Percentiles rank a stretch among this genome's conserved stretches.
These are phyloP conservation scores for Hypoxylon sp. DNA, from an alignment of 2,329 filamentous ascomycete genomes.

Conservation along the genomic window DNA sequence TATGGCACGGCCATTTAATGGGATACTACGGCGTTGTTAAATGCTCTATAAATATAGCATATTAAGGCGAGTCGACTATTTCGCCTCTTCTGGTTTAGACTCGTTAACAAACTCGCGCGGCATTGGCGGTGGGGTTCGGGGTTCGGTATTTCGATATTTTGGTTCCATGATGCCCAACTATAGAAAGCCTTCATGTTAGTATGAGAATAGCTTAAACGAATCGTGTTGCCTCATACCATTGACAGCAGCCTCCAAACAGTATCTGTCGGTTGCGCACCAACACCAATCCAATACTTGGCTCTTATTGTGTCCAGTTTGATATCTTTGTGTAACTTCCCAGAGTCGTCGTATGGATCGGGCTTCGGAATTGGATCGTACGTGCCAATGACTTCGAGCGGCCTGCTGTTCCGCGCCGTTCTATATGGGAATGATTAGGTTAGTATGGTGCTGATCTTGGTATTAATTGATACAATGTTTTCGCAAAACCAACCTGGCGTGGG, in stretches of 20 bases:
- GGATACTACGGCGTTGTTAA: conserved; percentile 7
- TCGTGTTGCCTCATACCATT: conserved; percentile 71
- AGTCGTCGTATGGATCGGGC: conserved; percentile 70
- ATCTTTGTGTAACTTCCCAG: conserved; percentile 87
- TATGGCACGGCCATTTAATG: not conserved
- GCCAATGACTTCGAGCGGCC: conserved; percentile 92
- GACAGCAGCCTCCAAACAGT: conserved; percentile 87
- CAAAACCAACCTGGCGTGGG: conserved; percentile 82
- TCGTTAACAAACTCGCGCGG: conserved; percentile 41
- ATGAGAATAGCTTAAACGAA: not conserved
- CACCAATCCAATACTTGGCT: conserved; percentile 96
- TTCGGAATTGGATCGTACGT: conserved; percentile 80
- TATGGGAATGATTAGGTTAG: conserved; percentile 6
- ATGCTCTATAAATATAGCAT: conserved; percentile 37
- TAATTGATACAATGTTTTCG: conserved; percentile 5
- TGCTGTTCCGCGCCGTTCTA: conserved; percentile 88
- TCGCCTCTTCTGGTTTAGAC: conserved; percentile 34
- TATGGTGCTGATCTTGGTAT: not conserved
- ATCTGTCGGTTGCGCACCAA: conserved; percentile 94
- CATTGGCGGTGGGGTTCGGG: conserved; percentile 49
- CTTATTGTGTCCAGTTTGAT: conserved; percentile 86
- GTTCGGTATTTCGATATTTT: conserved; percentile 55
- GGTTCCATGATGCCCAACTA: conserved; percentile 58
- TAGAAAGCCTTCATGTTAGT: conserved; percentile 19
- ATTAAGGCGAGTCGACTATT: conserved; percentile 9